phyloP scores from a whole-genome alignment of 177 flowering plant species.

The Tripterygium wilfordii region DNA sequence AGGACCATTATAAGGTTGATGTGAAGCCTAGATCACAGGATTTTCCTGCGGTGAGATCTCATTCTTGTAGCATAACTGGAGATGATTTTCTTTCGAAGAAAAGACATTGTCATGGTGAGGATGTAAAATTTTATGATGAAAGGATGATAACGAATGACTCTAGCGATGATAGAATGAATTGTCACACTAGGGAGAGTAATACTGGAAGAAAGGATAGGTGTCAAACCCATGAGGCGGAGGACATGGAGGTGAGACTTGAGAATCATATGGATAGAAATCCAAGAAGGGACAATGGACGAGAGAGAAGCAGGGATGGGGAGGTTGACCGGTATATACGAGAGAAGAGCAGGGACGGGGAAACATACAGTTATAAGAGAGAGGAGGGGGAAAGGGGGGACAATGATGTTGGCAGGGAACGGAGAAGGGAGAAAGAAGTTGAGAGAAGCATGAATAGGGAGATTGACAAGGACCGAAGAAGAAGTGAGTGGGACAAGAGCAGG shows the following conservation, averaged over 20 bases:
- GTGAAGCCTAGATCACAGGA: slow-evolving; percentile 35
- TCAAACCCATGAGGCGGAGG: slow-evolving; percentile 20
- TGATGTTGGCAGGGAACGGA: slow-evolving; percentile 13
- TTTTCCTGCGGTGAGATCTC: slow-evolving; percentile 33
- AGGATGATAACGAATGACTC: slow-evolving; percentile 21
- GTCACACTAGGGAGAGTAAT: slow-evolving; percentile 21
- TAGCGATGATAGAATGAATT: slow-evolving; percentile 18
- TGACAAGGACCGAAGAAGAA: slow-evolving; percentile 4
- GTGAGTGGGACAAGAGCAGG: slow-evolving; percentile 11
- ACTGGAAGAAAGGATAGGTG: slow-evolving; percentile 24
- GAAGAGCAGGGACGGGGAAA: slow-evolving; percentile 5
- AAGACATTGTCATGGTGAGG: slow-evolving; percentile 10
- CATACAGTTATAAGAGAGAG: slow-evolving; percentile 13
- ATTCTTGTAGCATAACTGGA: slow-evolving; percentile 24
- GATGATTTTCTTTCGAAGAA: slow-evolving; percentile 20
- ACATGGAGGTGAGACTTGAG: slow-evolving; percentile 6
- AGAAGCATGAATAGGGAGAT: slow-evolving; percentile 9
- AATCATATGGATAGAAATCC: slow-evolving; percentile 12
- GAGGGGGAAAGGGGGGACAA: slow-evolving; percentile 15
- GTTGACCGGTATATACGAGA: slow-evolving; percentile 11
- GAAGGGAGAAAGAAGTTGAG: slow-evolving; percentile 12
- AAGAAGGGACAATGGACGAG: slow-evolving; percentile 18
- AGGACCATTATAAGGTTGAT: slow-evolving; percentile 16
- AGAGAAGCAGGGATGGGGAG: slow-evolving; percentile 16
- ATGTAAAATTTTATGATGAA: no score